Conservation (phyloP, 1,284 basidiomycete genomes). For the Trichosporon inkin region DNA sequence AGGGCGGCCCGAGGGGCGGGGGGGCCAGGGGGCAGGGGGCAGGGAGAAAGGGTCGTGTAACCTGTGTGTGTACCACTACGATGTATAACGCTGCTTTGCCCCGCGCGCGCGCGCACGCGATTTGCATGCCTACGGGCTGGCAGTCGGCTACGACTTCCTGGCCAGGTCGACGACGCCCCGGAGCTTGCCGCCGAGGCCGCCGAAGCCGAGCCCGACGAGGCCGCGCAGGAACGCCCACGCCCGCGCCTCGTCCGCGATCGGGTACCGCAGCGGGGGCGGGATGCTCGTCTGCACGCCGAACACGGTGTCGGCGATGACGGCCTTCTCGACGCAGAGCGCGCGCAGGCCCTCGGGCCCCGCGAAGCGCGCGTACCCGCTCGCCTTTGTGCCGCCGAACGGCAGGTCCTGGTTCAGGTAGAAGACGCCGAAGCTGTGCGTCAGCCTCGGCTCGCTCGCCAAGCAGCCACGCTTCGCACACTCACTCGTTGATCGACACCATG, state of each 20-base stretch:
- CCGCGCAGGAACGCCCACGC: slow-evolving; percentile 72
- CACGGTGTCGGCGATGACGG: slow-evolving; percentile 77
- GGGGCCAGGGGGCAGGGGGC: not conserved
- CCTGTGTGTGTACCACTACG: no score
- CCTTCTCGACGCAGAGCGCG: slow-evolving; percentile 78
- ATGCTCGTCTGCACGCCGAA: slow-evolving; percentile 80
- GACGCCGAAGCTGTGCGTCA: slow-evolving; percentile 62
- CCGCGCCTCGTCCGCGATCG: slow-evolving; percentile 23
- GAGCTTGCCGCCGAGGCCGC: slow-evolving; percentile 50
- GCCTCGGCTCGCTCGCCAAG: not conserved
- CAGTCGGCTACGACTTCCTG: slow-evolving; percentile 11
- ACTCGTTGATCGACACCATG: slow-evolving; percentile 96
- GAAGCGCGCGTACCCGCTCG: slow-evolving; percentile 84
- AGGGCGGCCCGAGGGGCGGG: not conserved
- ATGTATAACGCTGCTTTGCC: no score
- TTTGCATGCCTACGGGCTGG: no score
- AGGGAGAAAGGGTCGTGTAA: no score
- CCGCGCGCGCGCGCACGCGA: no score
- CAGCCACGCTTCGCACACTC: slow-evolving; percentile 59
- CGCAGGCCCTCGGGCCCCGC: slow-evolving; percentile 89
- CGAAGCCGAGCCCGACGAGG: slow-evolving; percentile 69
- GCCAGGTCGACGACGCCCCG: slow-evolving; percentile 37
- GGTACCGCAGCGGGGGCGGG: slow-evolving; percentile 53
- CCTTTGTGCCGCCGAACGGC: slow-evolving; percentile 88
- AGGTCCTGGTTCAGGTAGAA: slow-evolving; percentile 87